These are phyloP conservation scores for Lactuca sativa DNA, from an alignment of 129 eudicot species.

Conservation along the genomic window DNA sequence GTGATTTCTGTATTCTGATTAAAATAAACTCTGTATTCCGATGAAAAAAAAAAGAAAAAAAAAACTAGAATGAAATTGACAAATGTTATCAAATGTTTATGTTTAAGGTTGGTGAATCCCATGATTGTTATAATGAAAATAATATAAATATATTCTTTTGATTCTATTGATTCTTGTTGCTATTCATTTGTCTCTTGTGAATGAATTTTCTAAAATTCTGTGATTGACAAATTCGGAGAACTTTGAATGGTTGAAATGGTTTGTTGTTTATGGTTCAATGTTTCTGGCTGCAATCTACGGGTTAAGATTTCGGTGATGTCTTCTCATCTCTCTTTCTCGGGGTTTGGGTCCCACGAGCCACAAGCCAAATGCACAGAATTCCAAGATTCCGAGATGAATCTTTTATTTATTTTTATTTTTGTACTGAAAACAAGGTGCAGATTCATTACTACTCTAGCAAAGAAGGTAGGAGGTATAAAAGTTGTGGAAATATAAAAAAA, in stretches of 20 bases:
- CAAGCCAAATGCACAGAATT: background rate
- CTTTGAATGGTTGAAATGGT: constrained; percentile 20
- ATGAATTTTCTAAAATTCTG: background rate
- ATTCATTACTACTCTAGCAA: too few relatives aligned
- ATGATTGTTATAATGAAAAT: constrained; percentile 6
- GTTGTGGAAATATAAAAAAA: too few relatives aligned
- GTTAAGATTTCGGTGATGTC: background rate
- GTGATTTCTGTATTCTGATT: constrained; percentile 34
- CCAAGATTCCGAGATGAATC: too few relatives aligned
- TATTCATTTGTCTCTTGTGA: background rate
- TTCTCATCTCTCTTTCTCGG: constrained; percentile 10
- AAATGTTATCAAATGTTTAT: constrained; percentile 13
- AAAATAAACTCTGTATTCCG: constrained; percentile 23
- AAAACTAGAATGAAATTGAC: constrained; percentile 11
- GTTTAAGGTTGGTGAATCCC: constrained; percentile 11
- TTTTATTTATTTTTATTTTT: too few relatives aligned
- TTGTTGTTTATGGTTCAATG: constrained; percentile 20
- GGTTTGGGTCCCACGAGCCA: background rate
- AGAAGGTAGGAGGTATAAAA: too few relatives aligned
- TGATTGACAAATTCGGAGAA: background rate
- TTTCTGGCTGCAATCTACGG: constrained; percentile 21
- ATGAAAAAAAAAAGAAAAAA: background rate
- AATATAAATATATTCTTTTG: background rate
- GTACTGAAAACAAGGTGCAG: too few relatives aligned
- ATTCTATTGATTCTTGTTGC: background rate